Evolutionary conservation across 2,329 filamentous ascomycete genomes (phyloP), one percentile per base, ranked within the genome.

Genomic region (Elsinoe fawcettii): DNA sequence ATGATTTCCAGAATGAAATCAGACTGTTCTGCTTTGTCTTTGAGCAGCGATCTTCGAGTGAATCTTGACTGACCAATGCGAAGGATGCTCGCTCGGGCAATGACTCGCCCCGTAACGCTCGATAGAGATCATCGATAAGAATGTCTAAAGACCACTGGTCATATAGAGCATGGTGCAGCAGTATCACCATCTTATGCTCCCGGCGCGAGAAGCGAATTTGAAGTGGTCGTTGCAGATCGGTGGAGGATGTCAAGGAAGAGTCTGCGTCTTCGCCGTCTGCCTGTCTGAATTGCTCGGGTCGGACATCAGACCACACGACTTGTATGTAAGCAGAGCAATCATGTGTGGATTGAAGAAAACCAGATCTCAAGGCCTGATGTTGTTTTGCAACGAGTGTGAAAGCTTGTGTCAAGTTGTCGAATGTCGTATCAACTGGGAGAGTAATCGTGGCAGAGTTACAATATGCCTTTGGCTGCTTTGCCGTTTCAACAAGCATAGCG

Each of bases 111-210:
- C 62, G 58, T 66, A 87, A 64, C 1, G 86, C 62, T 0, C 64
- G 65, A 3, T 79, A 75, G 3, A 95, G 72, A 67, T 96, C 89
- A 23, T 78, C 73, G 0, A 95, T 70, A 27, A 92, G 74, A 54
- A 96, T 87, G 66, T 71, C 69, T 9, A 90, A 79, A 0, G 90
- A 91, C 91, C 91, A 96, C n/a, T 90, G 91, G 69, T 96, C 91
- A 66, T 95, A 96, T 1, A 95, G 69, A 0, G 88, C 84, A 70
- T 96, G 91, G 66, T 95, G 90, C 0, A 95, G 74, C 11, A 85
- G 77, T 44, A 88, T 55, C 9, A 80, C 64, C 1, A 70, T 59
- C 67, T 68, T 3, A 73, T 63, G 30, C 49, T 61, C 57, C 3
- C 66, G 51, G 55, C 62, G 51, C 11, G 63, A 63, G 1, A 90